A percentile compares a stretch with the other conserved stretches of the same genome.
These are phyloP conservation scores for Phellopilus nigrolimitatus DNA, from an alignment of 1,284 basidiomycete genomes.

Conservation along the genomic window DNA sequence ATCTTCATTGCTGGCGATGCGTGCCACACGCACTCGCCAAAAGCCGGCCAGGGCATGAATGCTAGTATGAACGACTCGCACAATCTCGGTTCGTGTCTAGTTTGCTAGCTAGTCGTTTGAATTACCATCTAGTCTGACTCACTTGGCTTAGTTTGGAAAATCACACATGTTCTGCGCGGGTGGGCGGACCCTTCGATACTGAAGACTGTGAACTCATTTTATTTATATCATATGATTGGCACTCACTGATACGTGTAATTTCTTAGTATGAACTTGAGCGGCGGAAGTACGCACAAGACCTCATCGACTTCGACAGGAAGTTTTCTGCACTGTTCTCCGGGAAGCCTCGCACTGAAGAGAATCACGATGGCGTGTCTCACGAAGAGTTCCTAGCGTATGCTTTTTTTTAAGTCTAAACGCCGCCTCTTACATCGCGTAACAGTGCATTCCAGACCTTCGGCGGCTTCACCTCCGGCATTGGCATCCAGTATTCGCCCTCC, in stretches of 20 bases:
- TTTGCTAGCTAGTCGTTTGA: background rate
- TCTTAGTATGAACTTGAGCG: conserved; percentile 67
- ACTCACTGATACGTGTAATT: background rate
- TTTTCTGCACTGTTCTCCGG: conserved; percentile 74
- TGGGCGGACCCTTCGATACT: conserved; percentile 63
- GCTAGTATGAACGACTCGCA: conserved; percentile 82
- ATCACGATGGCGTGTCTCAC: conserved; percentile 60
- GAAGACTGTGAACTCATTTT: conserved; percentile 46
- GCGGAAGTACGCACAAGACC: conserved; percentile 69
- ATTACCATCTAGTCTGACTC: background rate
- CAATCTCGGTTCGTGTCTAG: conserved; percentile 50
- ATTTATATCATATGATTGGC: background rate
- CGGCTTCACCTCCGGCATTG: conserved; percentile 58
- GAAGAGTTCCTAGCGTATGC: conserved; percentile 48
- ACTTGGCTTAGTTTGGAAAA: conserved; percentile 59
- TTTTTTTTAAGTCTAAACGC: background rate
- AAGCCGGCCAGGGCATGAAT: conserved; percentile 73
- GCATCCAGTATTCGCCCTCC: conserved; percentile 57
- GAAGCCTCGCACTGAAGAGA: conserved; percentile 56
- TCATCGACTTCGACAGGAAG: conserved; percentile 77
- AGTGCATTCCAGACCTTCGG: conserved; percentile 58
- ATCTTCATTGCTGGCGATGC: conserved; percentile 81
- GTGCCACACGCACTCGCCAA: conserved; percentile 83
- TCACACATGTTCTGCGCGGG: conserved; percentile 67
- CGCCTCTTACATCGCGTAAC: background rate